A percentile compares a stretch with the other conserved stretches of the same genome.
phyloP scores from a whole-genome alignment of 2,329 filamentous ascomycete species.

The Huntiella omanensis region DNA sequence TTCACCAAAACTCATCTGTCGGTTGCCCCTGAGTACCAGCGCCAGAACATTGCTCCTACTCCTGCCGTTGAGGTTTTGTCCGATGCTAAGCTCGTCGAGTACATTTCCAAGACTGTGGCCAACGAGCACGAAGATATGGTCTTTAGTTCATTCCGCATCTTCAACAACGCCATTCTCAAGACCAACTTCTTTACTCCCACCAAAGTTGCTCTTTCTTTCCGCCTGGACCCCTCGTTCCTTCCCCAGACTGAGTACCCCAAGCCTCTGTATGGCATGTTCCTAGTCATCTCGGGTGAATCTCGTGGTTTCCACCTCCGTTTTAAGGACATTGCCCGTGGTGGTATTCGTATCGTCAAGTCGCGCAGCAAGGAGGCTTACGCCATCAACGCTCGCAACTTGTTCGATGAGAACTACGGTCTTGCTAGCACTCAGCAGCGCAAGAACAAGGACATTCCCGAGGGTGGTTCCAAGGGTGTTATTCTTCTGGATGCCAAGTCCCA shows the following conservation, averaged over 20 bases:
- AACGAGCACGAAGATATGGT: conserved; percentile 98
- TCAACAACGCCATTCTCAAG: conserved; percentile 86
- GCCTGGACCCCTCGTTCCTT: conserved; percentile 73
- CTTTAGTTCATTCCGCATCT: conserved; percentile 88
- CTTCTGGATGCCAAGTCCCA: conserved; percentile 86
- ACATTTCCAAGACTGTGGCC: conserved; percentile 56
- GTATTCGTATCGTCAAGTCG: conserved; percentile 97
- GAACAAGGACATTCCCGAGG: conserved; percentile 99
- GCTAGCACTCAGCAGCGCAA: conserved; percentile 98
- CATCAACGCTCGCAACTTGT: conserved; percentile 90
- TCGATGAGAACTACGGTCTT: conserved; percentile 97
- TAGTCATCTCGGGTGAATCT: conserved; percentile 92
- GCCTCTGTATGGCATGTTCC: conserved; percentile 92
- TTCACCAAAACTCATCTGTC: conserved; percentile 74
- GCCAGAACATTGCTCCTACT: conserved; percentile 30
- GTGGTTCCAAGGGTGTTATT: conserved; percentile 94
- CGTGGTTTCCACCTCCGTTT: conserved; percentile 95
- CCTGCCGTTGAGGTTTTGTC: conserved; percentile 50
- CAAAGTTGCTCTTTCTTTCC: conserved; percentile 95
- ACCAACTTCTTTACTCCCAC: conserved; percentile 96
- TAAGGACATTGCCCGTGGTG: conserved; percentile 88
- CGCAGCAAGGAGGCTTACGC: conserved; percentile 87
- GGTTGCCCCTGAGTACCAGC: conserved; percentile 31
- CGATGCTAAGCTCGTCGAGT: conserved; percentile 52
- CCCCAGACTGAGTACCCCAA: conserved; percentile 85